Percentiles rank a stretch among this genome's conserved stretches.
Conservation (phyloP, 2,329 filamentous ascomycete genomes). For the Thermoascus crustaceus region DNA sequence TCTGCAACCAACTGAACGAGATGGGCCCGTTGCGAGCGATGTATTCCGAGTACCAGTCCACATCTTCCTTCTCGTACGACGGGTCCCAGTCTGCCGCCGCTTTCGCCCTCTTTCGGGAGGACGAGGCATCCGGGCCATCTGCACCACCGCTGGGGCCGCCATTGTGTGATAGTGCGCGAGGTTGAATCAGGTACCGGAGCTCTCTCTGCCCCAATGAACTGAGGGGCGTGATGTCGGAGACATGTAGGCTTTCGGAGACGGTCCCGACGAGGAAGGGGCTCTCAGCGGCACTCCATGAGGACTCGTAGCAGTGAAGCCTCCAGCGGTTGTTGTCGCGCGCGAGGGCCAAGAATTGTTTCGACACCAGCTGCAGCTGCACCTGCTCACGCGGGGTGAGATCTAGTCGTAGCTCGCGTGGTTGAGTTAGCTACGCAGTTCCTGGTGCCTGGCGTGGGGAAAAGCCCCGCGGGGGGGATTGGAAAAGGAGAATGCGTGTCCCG, state of each 20-base stretch:
- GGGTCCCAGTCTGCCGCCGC: conserved; percentile 70
- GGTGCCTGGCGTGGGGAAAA: conserved; percentile 14
- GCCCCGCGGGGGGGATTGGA: conserved; percentile 7
- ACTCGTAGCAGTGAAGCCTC: conserved; percentile 65
- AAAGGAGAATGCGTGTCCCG: too few species aligned
- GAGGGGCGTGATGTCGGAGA: conserved; percentile 26
- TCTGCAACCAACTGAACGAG: conserved; percentile 68
- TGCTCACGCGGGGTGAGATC: conserved; percentile 59
- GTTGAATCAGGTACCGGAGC: conserved; percentile 27
- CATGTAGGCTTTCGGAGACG: conserved; percentile 42
- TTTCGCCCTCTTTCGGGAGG: conserved; percentile 21
- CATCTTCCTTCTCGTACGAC: conserved; percentile 58
- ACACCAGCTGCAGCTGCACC: conserved; percentile 61
- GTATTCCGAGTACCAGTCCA: conserved; percentile 85
- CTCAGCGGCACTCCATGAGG: conserved; percentile 58
- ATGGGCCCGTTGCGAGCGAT: conserved; percentile 70
- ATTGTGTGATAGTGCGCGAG: conserved; percentile 8
- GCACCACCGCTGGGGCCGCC: not conserved
- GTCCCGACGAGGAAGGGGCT: conserved; percentile 12
- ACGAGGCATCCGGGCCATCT: conserved; percentile 5
- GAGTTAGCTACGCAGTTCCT: conserved; percentile 3
- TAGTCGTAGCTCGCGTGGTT: conserved; percentile 23
- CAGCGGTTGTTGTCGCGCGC: conserved; percentile 69
- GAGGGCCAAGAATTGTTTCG: conserved; percentile 55
- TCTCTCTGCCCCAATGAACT: conserved; percentile 24